Evolutionary conservation across 2,329 filamentous ascomycete genomes (phyloP), one percentile per base, ranked within the genome.

Genomic region (Claviceps sp.): DNA sequence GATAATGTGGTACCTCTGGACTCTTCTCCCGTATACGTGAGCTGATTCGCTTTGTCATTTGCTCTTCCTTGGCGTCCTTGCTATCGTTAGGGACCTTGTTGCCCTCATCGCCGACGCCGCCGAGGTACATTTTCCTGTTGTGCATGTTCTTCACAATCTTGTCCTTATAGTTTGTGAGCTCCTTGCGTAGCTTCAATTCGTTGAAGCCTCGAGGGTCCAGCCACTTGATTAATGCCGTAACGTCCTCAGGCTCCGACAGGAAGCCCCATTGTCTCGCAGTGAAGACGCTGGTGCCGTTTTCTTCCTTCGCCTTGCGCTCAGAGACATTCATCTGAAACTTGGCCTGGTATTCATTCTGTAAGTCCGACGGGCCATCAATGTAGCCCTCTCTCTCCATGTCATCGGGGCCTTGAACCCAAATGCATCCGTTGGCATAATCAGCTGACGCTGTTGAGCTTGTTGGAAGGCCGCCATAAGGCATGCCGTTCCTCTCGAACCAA

Each of bases 401-500:
- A 64, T 95, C 89, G 0, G 93, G 93, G 0, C 93, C 93, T 67
- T 98, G 93, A 14, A 98, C 83, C 93, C 93, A 98, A 52, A 98
- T 78, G 54, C 91, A 87, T 8, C 89, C 93, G 64, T 97, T 98
- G 42, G 91, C 90, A 63, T 97, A 98, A 8, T 80, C 84, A 22
- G 91, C 89, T 46, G 82, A 76, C 1, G 89, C 86, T 1, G 91
- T 97, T 16, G 90, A 96, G 66, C 89, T 95, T 57, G 79, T 81
- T 0, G 90, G 90, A 52, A 96, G 75, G 4, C 93, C 93, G 36
- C 78, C 89, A 62, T 91, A 95, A 0, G 93, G 93, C 90, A 97
- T 97, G 24, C 90, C 93, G 62, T 97, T 98, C 56, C 91, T 85
- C 69, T 98, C 93, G 66, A 97, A 96, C 91, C 93, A 98, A 74